A percentile compares a stretch with the other conserved stretches of the same genome.
phyloP scores from a whole-genome alignment of 2,329 filamentous ascomycete species.

The Botrytis deweyae region DNA sequence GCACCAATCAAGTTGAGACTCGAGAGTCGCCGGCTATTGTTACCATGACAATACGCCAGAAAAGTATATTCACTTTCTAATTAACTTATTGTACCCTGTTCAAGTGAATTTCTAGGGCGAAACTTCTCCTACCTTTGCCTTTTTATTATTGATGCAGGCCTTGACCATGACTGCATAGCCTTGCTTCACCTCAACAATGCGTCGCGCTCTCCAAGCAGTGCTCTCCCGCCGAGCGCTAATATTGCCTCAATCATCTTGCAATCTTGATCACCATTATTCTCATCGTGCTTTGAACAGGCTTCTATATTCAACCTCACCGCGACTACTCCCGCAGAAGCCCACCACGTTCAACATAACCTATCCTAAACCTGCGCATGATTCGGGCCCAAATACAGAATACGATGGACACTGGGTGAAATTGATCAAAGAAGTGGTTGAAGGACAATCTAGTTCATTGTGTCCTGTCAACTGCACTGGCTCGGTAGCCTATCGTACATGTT shows the following conservation, averaged over 20 bases:
- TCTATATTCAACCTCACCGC: background rate
- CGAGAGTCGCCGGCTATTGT: background rate
- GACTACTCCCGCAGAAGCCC: background rate
- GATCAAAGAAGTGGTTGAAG: background rate
- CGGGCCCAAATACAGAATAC: background rate
- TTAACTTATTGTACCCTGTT: background rate
- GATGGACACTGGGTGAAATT: background rate
- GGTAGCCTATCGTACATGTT: background rate
- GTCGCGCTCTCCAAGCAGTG: background rate
- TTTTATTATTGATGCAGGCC: background rate
- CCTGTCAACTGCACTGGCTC: background rate
- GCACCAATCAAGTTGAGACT: background rate
- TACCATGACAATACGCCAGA: background rate
- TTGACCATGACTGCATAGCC: background rate
- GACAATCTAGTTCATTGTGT: background rate
- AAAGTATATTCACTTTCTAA: background rate
- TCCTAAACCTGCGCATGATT: background rate
- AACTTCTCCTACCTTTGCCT: background rate
- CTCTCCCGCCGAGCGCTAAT: background rate
- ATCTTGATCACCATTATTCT: background rate
- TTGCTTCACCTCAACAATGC: background rate
- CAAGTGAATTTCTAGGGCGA: background rate
- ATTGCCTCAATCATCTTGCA: background rate
- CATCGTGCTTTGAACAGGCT: background rate
- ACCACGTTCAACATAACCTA: background rate